Evolutionary conservation across 78 protist species (phyloP), one percentile per base, ranked within the genome.

Genomic region (Dictyostelium brefeldianum): DNA sequence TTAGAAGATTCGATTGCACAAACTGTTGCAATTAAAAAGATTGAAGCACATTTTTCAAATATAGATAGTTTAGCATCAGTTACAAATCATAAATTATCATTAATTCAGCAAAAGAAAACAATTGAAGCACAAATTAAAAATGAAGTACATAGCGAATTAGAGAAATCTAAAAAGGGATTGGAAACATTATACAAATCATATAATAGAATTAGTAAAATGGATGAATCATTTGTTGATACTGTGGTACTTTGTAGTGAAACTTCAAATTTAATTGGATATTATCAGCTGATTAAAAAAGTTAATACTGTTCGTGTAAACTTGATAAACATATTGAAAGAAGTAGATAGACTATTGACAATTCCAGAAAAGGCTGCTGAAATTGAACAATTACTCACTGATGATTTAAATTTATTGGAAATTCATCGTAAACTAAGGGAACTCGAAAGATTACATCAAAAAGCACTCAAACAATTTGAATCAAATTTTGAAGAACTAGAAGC

Each of bases 291-390:
- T 64, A 87, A 87, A 43, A 87, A 77, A 29, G 93, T 87, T 10
- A 87, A 87, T 77, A 87, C 93, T 0, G 83, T 59, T 50, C 36
- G 93, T 18, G 73, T 64, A 0, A 87, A 87, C 46, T 25, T 87
- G 5, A 87, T 77, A n/a, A 29, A 64, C 31, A 87, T 87, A 29
- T 47, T 87, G 9, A 87, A 87, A 64, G 93, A 87, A 47, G 93
- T 87, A 0, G 93, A 87, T 64, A 80, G 93, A 56, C 36, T 87
- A 43, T 53, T 87, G 20, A 87, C 93, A 1, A 87, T 87, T 18
- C 93, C 93, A 25, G 93, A 87, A 67, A 87, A 87, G 36, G 93
- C 93, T 0, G 83, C 84, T 50, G 93, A 87, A 25, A 87, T 87
- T 50, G 93, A 87, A 51, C 57, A 29, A 50, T 57, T 87, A 22